A percentile compares a stretch with the other conserved stretches of the same genome.
Conservation (phyloP, 2,329 filamentous ascomycete genomes). For the Torrubiella hemipterigena region DNA sequence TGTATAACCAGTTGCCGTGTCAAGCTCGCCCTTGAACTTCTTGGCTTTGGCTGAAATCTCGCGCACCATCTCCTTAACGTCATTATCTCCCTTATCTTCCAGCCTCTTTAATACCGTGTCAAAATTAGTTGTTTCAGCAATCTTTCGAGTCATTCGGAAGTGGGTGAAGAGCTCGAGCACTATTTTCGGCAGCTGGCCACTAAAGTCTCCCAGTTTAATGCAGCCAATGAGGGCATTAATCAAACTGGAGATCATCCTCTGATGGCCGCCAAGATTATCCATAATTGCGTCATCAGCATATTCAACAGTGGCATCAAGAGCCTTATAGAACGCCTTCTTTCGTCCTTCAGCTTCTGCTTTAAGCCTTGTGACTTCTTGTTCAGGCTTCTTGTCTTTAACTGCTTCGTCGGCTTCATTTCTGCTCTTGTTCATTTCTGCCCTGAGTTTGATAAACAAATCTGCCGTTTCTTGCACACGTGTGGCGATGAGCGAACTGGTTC, state of each 20-base stretch:
- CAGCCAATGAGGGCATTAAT: constrained; percentile 42
- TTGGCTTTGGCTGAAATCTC: constrained; percentile 39
- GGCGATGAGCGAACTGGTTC: constrained; percentile 28
- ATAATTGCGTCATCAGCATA: constrained; percentile 43
- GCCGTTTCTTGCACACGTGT: constrained; percentile 38
- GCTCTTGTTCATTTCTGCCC: constrained; percentile 32
- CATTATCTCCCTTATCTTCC: constrained; percentile 51
- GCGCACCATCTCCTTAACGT: constrained; percentile 48
- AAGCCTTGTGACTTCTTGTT: constrained; percentile 21
- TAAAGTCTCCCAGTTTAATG: constrained; percentile 39
- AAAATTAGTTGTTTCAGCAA: constrained; percentile 53
- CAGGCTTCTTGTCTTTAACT: constrained; percentile 27
- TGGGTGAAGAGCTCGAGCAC: constrained; percentile 48
- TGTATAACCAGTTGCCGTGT: constrained; percentile 23
- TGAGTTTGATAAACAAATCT: constrained; percentile 35
- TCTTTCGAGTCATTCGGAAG: constrained; percentile 49
- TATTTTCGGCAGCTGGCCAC: constrained; percentile 40
- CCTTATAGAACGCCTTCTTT: constrained; percentile 35
- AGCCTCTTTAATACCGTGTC: constrained; percentile 51
- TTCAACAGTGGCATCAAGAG: constrained; percentile 40
- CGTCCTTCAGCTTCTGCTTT: constrained; percentile 29
- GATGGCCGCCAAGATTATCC: constrained; percentile 45
- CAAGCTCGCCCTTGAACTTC: constrained; percentile 24
- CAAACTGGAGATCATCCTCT: constrained; percentile 42
- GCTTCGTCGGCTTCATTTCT: constrained; percentile 32